phyloP scores from a whole-genome alignment of 2,329 filamentous ascomycete species.

The Aaosphaeria arxii region DNA sequence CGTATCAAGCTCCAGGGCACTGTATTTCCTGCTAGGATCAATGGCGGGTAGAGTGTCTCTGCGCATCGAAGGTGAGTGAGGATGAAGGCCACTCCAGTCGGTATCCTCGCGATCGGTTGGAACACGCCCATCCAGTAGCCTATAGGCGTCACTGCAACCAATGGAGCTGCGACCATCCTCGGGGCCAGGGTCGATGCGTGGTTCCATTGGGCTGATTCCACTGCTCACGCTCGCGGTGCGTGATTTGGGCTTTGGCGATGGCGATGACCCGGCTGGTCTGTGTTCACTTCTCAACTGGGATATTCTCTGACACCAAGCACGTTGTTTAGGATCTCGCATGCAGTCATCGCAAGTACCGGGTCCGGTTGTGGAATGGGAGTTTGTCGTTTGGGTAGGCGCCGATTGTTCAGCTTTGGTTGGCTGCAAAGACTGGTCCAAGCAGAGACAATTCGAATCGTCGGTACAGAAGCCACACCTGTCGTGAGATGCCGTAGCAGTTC shows the following conservation, averaged over 20 bases:
- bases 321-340: slow-evolving; percentile 30
- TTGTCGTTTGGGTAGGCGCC: neutral
- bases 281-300: slow-evolving; percentile 21
- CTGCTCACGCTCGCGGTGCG: slow-evolving; percentile 19
- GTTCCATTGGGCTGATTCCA: slow-evolving; percentile 23
- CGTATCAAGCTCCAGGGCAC: slow-evolving; percentile 35
- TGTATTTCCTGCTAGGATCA: slow-evolving; percentile 23
- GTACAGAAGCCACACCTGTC: slow-evolving; percentile 34
- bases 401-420: neutral
- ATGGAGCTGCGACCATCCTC: slow-evolving; percentile 15
- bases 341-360: slow-evolving; percentile 37
- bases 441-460: slow-evolving; percentile 28
- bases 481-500: slow-evolving; percentile 7
- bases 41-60: slow-evolving; percentile 22
- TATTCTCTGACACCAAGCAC: slow-evolving; percentile 34
- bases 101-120: slow-evolving; percentile 26
- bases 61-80: slow-evolving; percentile 10
- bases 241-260: slow-evolving; percentile 7
- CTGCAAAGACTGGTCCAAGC: slow-evolving; percentile 10
- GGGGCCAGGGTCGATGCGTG: slow-evolving; percentile 16
- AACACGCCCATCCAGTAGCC: slow-evolving; percentile 31
- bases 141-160: slow-evolving; percentile 34
- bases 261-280: slow-evolving; percentile 6
- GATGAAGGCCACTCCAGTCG: slow-evolving; percentile 31
- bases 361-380: slow-evolving; percentile 7